A percentile compares a stretch with the other conserved stretches of the same genome.
These are phyloP conservation scores for Fusarium sp. DNA, from an alignment of 2,329 filamentous ascomycete species.

Conservation along the genomic window DNA sequence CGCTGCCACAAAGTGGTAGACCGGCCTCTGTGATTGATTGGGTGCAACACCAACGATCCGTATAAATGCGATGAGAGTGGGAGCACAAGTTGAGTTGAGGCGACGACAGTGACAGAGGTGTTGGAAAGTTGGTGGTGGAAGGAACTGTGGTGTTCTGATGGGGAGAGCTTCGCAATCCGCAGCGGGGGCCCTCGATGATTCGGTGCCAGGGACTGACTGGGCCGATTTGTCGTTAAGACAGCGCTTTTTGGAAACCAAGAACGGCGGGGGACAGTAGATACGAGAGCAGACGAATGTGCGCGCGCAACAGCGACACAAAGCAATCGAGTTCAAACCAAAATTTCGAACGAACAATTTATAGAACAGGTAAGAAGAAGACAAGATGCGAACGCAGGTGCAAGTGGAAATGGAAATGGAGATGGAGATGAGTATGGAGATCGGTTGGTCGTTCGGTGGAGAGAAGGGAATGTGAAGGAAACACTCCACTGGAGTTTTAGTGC, in stretches of 20 bases:
- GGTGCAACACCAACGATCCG: constrained; percentile 8
- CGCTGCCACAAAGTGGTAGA: constrained; percentile 12
- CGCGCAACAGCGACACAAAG: background rate
- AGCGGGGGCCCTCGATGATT: constrained; percentile 30
- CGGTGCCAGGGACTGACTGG: constrained; percentile 28
- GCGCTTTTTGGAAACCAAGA: constrained; percentile 22
- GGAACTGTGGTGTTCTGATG: constrained; percentile 35
- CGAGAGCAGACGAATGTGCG: constrained; percentile 4
- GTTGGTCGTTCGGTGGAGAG: constrained; percentile 27
- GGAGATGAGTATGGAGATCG: constrained; percentile 29
- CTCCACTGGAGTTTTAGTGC: background rate
- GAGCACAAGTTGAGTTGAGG: background rate
- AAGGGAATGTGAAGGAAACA: constrained; percentile 29
- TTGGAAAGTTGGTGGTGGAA: constrained; percentile 24
- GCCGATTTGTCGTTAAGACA: constrained; percentile 30
- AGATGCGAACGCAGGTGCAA: constrained; percentile 4
- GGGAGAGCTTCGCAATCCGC: constrained; percentile 37
- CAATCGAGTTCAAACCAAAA: background rate
- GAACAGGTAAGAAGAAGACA: background rate
- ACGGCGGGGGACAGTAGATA: constrained; percentile 14
- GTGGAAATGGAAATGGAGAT: constrained; percentile 7
- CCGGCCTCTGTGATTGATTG: constrained; percentile 24
- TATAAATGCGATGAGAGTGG: background rate
- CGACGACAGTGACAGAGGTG: constrained; percentile 10
- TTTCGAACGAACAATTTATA: constrained; percentile 1